Conservation (phyloP, 1,284 basidiomycete genomes). For the Austroboletus novae-zelandiae region DNA sequence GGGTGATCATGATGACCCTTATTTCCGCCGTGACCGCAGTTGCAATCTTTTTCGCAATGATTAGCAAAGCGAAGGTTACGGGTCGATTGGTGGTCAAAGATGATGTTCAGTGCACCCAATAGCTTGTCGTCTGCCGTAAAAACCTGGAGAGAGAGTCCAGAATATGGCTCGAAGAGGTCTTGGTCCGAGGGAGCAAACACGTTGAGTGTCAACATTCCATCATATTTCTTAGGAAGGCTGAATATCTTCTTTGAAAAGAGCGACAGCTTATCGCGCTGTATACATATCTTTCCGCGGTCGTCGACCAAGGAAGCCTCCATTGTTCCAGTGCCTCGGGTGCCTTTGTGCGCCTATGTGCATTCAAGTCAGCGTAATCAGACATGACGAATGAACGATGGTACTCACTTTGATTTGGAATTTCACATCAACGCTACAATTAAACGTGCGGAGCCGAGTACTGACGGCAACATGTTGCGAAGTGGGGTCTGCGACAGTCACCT, state of each 20-base stretch:
- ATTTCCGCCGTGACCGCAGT: not conserved
- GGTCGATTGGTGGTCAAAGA: slow-evolving; percentile 11
- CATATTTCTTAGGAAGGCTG: not conserved
- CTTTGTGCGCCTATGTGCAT: slow-evolving; percentile 6
- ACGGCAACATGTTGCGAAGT: slow-evolving; percentile 9
- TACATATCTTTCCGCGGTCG: slow-evolving; percentile 1
- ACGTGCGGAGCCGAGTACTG: slow-evolving; percentile 12
- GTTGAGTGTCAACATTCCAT: slow-evolving; percentile 9
- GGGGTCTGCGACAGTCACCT: slow-evolving; percentile 15
- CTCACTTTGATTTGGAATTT: slow-evolving; percentile 4
- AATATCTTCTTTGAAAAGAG: too few species aligned
- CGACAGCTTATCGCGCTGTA: not conserved
- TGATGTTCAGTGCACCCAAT: slow-evolving; percentile 12
- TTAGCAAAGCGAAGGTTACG: slow-evolving; percentile 14
- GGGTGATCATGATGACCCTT: not conserved
- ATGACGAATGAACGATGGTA: not conserved
- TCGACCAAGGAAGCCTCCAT: slow-evolving; percentile 11
- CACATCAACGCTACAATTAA: not conserved
- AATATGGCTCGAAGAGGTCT: slow-evolving; percentile 5
- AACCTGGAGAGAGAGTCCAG: slow-evolving; percentile 10
- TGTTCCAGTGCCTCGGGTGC: not conserved
- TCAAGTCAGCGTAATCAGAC: not conserved
- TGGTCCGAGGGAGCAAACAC: slow-evolving; percentile 1
- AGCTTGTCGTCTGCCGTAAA: not conserved
- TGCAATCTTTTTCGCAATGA: not conserved